Conservation (phyloP, 2,329 filamentous ascomycete species). For the Akanthomyces muscarius region DNA sequence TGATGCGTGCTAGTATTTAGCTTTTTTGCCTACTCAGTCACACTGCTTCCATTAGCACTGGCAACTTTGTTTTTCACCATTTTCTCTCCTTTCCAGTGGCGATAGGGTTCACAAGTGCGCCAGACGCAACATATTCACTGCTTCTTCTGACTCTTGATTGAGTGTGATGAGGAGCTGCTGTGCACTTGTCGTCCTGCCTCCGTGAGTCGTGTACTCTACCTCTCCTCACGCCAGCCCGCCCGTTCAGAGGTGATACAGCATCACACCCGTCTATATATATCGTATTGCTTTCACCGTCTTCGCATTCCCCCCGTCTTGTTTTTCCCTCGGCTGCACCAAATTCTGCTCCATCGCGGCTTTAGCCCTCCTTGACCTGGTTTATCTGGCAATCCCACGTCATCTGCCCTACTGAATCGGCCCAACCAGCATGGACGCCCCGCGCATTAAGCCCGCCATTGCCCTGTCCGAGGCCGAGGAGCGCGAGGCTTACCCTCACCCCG, state of each 20-base stretch:
- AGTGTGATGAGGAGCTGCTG: conserved; percentile 6
- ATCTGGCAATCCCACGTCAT: neutral
- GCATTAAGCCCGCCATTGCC: conserved; percentile 13
- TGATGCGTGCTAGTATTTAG: neutral
- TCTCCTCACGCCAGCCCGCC: neutral
- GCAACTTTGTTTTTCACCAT: neutral
- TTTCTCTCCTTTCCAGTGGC: neutral
- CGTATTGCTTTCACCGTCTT: neutral
- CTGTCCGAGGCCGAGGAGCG: conserved; percentile 13
- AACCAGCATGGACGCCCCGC: conserved; percentile 7
- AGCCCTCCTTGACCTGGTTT: neutral
- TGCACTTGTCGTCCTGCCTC: neutral
- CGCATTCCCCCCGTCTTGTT: neutral
- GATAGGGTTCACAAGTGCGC: neutral
- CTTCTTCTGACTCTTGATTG: neutral
- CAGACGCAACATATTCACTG: neutral
- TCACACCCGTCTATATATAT: neutral
- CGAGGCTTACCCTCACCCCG: conserved; percentile 13
- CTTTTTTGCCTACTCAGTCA: neutral
- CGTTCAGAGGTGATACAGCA: neutral
- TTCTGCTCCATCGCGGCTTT: neutral
- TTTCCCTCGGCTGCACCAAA: neutral
- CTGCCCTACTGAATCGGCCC: neutral
- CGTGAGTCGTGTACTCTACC: neutral
- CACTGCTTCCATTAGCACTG: neutral